Evolutionary conservation across 805 yeast genomes (phyloP).

Genomic region (Tetrapisispora taiwanensis): DNA sequence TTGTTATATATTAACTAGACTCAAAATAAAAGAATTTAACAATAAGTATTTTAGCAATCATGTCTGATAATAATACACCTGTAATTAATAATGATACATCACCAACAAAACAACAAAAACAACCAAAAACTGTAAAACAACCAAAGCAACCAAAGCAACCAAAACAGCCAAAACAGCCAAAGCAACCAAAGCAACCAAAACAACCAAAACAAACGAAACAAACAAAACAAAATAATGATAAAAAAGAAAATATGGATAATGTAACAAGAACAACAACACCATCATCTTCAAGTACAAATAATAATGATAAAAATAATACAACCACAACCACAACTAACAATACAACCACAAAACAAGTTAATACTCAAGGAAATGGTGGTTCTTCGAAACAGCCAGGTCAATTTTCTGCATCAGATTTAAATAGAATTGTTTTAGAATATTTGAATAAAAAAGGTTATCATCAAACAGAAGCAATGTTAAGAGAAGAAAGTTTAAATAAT

Average conservation of each 20-base stretch:
- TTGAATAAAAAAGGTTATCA: conserved; percentile 89
- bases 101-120: neutral
- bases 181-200: neutral
- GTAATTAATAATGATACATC: neutral
- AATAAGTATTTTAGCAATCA: neutral
- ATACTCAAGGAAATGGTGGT: neutral
- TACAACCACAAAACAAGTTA: too few relatives aligned
- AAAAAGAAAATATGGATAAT: neutral
- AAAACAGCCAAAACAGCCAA: neutral
- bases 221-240: neutral
- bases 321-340: too few relatives aligned
- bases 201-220: neutral
- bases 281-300: neutral
- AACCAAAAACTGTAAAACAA: neutral
- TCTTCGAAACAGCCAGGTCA: conserved; percentile 18
- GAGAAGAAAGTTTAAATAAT: conserved; percentile 63
- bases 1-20: too few relatives aligned
- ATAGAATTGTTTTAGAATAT: conserved; percentile 85
- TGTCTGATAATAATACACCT: neutral
- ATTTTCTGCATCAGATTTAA: conserved; percentile 75
- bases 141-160: neutral
- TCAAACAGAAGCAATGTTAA: conserved; percentile 84
- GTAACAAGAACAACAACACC: too few relatives aligned
- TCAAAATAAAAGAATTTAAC: too few relatives aligned
- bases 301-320: neutral